Evolutionary conservation across 1,284 basidiomycete species (phyloP), one percentile per base, ranked within the genome.

Genomic region (Amylostereum chailletii): DNA sequence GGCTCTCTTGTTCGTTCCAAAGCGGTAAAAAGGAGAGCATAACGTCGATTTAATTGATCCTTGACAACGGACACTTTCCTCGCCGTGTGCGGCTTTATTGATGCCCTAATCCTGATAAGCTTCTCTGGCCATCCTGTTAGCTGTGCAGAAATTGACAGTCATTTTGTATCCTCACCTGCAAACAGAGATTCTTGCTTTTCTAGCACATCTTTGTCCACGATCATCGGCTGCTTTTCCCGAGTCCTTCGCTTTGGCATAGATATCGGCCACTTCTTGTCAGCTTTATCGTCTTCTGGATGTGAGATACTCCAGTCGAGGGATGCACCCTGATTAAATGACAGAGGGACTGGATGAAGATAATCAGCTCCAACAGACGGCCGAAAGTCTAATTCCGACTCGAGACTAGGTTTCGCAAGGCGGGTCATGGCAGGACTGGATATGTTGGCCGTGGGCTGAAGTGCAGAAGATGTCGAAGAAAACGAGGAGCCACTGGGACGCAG

Each of bases 231-330:
- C 32, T 64, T 74, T 41, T 84, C 84, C 56, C 77, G 86, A 2
- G 71, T 71, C 56, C 74, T 84, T 40, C 75, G 71, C 59, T 77
- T 86, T 5, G 72, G 64, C 26, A 78, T 70, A 6, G 76, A 74
- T 53, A 86, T 63, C 0, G 74, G 64, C 84, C 85, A 86, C 45
- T 74, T 75, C 51, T 69, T 76, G 42, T 85, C 82, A 30, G 58
- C 33, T 53, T 66, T 76, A 38, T 82, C 81, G 19, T 84, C 79
- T 30, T 79, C 75, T 2, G 69, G 62, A 7, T 61, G 58, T 36
- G 69, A 60, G 10, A 72, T 70, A 11, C 76, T 73, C 85, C 85
- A 88, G 57, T 88, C 86, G 29, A 88, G 65, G 1, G 83, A 84
- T 27, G 68, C 65, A 5, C 86, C 86, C 49, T 80, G 77, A 58